phyloP scores from a whole-genome alignment of 2,329 filamentous ascomycete species.

The Alternaria sp. region DNA sequence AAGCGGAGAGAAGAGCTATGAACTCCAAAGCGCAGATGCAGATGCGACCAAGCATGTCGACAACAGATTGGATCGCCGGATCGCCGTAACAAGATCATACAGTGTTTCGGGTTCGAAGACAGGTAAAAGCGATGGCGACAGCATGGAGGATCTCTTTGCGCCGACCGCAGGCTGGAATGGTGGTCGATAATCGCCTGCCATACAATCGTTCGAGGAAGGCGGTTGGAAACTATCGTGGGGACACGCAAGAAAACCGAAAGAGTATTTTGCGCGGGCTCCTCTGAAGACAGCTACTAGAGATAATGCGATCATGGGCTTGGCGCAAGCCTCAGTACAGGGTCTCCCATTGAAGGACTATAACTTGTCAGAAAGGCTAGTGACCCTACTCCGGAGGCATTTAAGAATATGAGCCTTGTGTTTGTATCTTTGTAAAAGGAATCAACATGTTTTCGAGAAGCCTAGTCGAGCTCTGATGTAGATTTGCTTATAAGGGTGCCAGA shows the following conservation, averaged over 20 bases:
- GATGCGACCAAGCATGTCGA: background rate
- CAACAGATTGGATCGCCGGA: conserved; percentile 6
- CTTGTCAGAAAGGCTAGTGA: background rate
- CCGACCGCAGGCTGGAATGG: conserved; percentile 13
- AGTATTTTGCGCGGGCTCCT: background rate
- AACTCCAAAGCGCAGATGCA: conserved; percentile 9
- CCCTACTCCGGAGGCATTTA: background rate
- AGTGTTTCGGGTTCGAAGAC: conserved; percentile 13
- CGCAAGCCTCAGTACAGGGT: background rate
- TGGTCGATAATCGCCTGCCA: background rate
- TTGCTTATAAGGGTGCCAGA: background rate
- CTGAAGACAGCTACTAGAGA: background rate
- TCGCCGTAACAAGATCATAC: conserved; percentile 22
- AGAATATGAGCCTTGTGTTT: background rate
- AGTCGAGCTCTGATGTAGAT: background rate
- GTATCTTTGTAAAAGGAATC: background rate
- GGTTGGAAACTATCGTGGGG: background rate
- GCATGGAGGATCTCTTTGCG: conserved; percentile 24
- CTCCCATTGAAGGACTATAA: background rate
- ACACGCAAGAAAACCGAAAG: background rate
- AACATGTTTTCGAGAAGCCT: background rate
- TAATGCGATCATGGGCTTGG: background rate
- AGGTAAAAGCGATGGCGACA: conserved; percentile 10
- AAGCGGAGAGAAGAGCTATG: conserved; percentile 12
- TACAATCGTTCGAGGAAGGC: background rate